phyloP scores from a whole-genome alignment of 805 yeast genomes.

The Limtongia smithiae region DNA sequence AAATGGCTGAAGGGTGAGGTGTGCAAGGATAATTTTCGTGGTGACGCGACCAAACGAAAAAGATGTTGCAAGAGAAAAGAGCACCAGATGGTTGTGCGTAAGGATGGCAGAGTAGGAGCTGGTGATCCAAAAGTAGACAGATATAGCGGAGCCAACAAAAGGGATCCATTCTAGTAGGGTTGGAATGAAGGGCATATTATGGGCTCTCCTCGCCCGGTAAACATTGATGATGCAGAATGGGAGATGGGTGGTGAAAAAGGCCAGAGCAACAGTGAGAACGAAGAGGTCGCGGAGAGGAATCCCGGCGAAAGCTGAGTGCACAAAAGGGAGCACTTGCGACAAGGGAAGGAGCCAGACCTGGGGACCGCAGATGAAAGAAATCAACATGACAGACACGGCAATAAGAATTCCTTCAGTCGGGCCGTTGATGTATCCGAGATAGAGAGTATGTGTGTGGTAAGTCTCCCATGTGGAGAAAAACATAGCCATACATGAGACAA shows the following conservation, averaged over 20 bases:
- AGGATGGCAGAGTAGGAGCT: constrained; percentile 49
- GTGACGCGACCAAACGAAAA: constrained; percentile 82
- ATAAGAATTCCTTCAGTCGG: constrained; percentile 92
- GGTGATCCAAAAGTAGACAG: constrained; percentile 47
- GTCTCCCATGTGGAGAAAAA: constrained; percentile 34
- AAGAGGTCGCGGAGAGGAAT: constrained; percentile 37
- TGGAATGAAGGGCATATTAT: constrained; percentile 38
- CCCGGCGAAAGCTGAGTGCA: constrained; percentile 46
- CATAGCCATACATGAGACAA: constrained; percentile 59
- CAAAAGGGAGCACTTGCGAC: constrained; percentile 35
- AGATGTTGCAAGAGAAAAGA: constrained; percentile 75
- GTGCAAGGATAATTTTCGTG: constrained; percentile 63
- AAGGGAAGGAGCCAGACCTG: constrained; percentile 55
- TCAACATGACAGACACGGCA: constrained; percentile 52
- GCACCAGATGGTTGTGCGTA: constrained; percentile 49
- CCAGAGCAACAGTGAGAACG: constrained; percentile 32
- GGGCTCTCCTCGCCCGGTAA: constrained; percentile 43
- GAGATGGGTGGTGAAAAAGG: constrained; percentile 58
- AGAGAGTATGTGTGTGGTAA: constrained; percentile 48
- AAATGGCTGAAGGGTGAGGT: constrained; percentile 76
- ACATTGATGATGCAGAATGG: constrained; percentile 55
- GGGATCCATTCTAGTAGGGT: constrained; percentile 61
- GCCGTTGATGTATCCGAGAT: constrained; percentile 78
- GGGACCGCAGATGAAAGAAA: constrained; percentile 71
- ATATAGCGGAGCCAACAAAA: constrained; percentile 52